Evolutionary conservation across 495 filamentous ascomycete species (phyloP), one percentile per base, ranked within the genome.

Genomic region (Penicillium lagena): DNA sequence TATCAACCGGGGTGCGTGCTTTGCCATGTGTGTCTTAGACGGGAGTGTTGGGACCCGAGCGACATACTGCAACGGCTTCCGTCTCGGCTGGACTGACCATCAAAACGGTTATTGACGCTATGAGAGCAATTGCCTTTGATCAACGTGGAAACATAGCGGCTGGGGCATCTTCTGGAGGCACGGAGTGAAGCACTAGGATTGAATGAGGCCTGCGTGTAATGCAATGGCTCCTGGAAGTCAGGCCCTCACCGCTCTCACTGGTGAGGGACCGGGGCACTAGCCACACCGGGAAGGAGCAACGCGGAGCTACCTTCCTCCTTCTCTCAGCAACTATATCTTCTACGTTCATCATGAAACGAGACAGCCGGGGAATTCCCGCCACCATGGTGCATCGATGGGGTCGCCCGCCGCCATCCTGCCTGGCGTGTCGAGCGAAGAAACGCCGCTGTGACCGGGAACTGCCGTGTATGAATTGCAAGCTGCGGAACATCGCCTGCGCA

Each of bases 391-490:
- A 53, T 15, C 40, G 43, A 29, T 59, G 53, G 58, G 43, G 34
- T 13, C 40, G 51, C 35, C 47, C 56, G 9, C 42, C 52, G 1
- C 29, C 54, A 32, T 58, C 59, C 5, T 66, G 59, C 28, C 31
- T 29, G 10, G 40, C 45, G 7, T 63, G 62, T 45, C 55, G 59
- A 9, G 46, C 52, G 13, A 56, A 59, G 42, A 61, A 63, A 32
- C 40, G 50, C 8, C 55, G 59, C 7, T 65, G 62, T 39, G 57
- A 63, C 38, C 53, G 57, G 10, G 31, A 22, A 9, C 53, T 57
- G 39, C 62, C 62, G 17, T 65, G 62, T 36, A 58, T 54, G 11
- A 65, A 58, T 29, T 65, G 59, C 15, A 39, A 35, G 13, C 51
- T 56, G 29, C 35, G 58, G 38, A 47, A 49, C 5, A 52, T 55